Percentiles rank a stretch among this genome's conserved stretches.
phyloP scores from a whole-genome alignment of 1,139 yeast genomes.

The Meyerozyma smithsonii region DNA sequence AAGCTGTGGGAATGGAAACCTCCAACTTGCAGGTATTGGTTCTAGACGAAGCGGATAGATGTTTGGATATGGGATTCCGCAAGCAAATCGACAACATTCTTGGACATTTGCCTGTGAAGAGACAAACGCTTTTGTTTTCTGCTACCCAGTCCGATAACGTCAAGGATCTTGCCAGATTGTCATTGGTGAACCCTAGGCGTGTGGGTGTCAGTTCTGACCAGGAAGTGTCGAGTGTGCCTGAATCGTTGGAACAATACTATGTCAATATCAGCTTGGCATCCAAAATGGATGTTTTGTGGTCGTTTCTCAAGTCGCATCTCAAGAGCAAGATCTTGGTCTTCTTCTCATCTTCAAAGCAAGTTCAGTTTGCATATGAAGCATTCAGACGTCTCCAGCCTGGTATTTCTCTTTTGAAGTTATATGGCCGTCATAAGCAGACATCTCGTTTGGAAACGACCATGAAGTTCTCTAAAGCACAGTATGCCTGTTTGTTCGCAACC shows the following conservation, averaged over 20 bases:
- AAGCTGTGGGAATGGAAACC: slow-evolving; percentile 80
- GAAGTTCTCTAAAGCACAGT: slow-evolving; percentile 80
- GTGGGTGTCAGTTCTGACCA: slow-evolving; percentile 54
- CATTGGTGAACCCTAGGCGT: slow-evolving; percentile 73
- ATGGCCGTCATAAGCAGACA: slow-evolving; percentile 94
- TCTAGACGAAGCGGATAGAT: slow-evolving; percentile 94
- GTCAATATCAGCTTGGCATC: slow-evolving; percentile 68
- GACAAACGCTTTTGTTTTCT: slow-evolving; percentile 86
- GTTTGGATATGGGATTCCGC: slow-evolving; percentile 94
- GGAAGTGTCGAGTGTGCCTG: slow-evolving; percentile 67
- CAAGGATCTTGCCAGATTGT: slow-evolving; percentile 81
- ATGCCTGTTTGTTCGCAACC: slow-evolving; percentile 89
- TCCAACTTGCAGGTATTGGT: slow-evolving; percentile 78
- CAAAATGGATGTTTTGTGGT: slow-evolving; percentile 81
- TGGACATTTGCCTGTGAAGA: slow-evolving; percentile 72
- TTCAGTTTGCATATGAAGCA: slow-evolving; percentile 87
- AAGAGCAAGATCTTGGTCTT: slow-evolving; percentile 84
- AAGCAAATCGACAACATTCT: slow-evolving; percentile 83
- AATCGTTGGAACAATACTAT: slow-evolving; percentile 77
- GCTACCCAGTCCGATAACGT: slow-evolving; percentile 94
- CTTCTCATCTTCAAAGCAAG: slow-evolving; percentile 90
- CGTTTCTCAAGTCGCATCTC: slow-evolving; percentile 84
- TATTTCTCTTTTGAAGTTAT: slow-evolving; percentile 82
- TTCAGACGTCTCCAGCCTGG: slow-evolving; percentile 95
- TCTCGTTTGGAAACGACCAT: slow-evolving; percentile 86